A percentile compares a stretch with the other conserved stretches of the same genome.
phyloP scores from a whole-genome alignment of 2,329 filamentous ascomycete species.

The Monilinia fructicola region DNA sequence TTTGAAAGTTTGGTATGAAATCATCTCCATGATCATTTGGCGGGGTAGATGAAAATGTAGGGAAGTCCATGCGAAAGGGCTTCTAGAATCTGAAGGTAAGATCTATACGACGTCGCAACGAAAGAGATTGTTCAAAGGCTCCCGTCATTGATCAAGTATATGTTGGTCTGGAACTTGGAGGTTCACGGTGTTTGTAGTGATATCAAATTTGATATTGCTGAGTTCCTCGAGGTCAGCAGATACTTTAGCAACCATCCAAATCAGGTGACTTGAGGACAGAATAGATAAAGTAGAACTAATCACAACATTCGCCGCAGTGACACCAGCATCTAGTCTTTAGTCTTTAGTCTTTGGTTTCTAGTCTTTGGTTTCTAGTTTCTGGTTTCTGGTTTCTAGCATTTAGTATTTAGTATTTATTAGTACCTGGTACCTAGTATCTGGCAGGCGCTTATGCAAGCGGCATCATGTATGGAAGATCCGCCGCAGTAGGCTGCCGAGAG shows the following conservation, averaged over 20 bases:
- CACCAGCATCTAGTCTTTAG: no score
- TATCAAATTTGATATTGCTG: neutral
- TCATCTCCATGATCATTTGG: neutral
- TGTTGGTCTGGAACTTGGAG: neutral
- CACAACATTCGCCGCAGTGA: no score
- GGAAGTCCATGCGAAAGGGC: neutral
- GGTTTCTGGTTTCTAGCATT: no score
- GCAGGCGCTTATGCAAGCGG: neutral
- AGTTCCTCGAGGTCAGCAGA: no score
- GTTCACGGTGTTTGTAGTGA: neutral
- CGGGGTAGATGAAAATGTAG: neutral
- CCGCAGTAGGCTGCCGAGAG: neutral
- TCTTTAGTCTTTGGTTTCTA: no score
- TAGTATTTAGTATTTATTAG: no score
- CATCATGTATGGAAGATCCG: neutral
- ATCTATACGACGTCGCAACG: neutral
- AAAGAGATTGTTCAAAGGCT: neutral
- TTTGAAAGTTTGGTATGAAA: conserved; percentile 9
- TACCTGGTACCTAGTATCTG: no score
- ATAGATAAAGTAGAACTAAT: no score
- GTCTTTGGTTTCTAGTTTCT: no score
- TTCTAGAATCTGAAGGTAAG: neutral
- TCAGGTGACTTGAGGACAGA: no score
- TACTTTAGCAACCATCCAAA: no score
- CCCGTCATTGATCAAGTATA: neutral